Evolutionary conservation across 345 rosid species (phyloP).

Genomic region (Mangifera indica): DNA sequence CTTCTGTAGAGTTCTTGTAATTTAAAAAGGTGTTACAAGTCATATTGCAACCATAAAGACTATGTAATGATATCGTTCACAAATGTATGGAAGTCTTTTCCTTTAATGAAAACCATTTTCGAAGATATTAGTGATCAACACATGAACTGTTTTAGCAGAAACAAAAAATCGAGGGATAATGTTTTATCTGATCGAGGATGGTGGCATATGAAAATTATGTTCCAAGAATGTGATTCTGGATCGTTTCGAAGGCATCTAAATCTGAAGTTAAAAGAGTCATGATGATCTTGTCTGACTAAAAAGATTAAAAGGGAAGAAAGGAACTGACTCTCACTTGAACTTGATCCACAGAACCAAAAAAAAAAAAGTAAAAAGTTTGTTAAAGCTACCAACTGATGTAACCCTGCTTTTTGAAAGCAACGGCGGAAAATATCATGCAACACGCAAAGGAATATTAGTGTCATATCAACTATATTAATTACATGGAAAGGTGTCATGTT

Average conservation of each 20-base stretch:
- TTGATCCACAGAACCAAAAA: neutral
- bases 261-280: slow-evolving; percentile 5
- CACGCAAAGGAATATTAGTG: slow-evolving; percentile 21
- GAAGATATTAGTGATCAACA: too few relatives aligned
- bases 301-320: neutral
- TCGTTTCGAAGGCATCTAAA: slow-evolving; percentile 9
- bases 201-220: neutral
- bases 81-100: neutral
- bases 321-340: neutral
- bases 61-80: too few relatives aligned
- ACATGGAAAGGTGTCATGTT: too few relatives aligned
- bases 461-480: too few relatives aligned
- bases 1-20: too few relatives aligned
- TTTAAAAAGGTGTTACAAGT: too few relatives aligned
- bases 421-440: neutral
- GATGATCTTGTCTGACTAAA: neutral
- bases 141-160: neutral
- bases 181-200: too few relatives aligned
- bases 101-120: neutral
- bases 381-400: neutral
- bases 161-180: neutral
- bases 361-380: neutral
- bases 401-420: slow-evolving; percentile 17
- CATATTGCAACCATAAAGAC: too few relatives aligned
- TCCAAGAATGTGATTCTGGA: slow-evolving; percentile 16